phyloP scores from a whole-genome alignment of 1,284 basidiomycete genomes.

The Polyporus tsugae region DNA sequence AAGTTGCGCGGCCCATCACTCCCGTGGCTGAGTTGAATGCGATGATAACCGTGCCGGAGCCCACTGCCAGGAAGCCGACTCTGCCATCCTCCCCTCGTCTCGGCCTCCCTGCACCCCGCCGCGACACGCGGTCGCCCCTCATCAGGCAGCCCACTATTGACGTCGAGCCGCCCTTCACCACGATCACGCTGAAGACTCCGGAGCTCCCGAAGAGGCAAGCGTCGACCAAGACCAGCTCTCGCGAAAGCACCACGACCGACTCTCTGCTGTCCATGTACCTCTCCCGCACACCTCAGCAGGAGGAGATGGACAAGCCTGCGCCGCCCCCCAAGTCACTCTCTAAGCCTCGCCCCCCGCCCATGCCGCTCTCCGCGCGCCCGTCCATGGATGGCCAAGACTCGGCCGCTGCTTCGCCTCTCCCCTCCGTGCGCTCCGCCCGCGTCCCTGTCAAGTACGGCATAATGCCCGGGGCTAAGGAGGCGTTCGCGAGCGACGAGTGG shows the following conservation, averaged over 20 bases:
- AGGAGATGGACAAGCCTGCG: conserved; percentile 26
- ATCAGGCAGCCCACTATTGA: conserved; percentile 30
- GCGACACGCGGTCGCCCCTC: conserved; percentile 35
- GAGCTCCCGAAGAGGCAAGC: conserved; percentile 24
- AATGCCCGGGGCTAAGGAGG: conserved; percentile 20
- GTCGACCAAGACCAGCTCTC: conserved; percentile 11
- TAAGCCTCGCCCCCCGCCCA: conserved; percentile 27
- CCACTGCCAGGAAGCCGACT: conserved; percentile 29
- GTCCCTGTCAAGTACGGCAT: conserved; percentile 13
- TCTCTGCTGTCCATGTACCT: conserved; percentile 45
- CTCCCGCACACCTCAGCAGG: conserved; percentile 30
- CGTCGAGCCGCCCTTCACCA: conserved; percentile 29
- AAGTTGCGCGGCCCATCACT: conserved; percentile 46
- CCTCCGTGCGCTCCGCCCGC: conserved; percentile 25
- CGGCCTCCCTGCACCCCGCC: conserved; percentile 38
- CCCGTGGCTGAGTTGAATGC: conserved; percentile 45
- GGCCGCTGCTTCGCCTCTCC: conserved; percentile 27
- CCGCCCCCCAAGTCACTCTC: conserved; percentile 27
- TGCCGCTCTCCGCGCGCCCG: conserved; percentile 30
- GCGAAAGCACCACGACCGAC: conserved; percentile 30
- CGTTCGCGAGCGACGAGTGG: conserved; percentile 35
- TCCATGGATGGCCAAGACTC: conserved; percentile 19
- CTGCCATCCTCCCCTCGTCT: conserved; percentile 28
- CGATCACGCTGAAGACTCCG: conserved; percentile 37
- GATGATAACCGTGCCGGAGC: conserved; percentile 40